Percentiles rank a stretch among this genome's conserved stretches.
Evolutionary conservation across 108 stramenopile species (phyloP).

Genomic region (Cyclotella choctawhatcheeana): DNA sequence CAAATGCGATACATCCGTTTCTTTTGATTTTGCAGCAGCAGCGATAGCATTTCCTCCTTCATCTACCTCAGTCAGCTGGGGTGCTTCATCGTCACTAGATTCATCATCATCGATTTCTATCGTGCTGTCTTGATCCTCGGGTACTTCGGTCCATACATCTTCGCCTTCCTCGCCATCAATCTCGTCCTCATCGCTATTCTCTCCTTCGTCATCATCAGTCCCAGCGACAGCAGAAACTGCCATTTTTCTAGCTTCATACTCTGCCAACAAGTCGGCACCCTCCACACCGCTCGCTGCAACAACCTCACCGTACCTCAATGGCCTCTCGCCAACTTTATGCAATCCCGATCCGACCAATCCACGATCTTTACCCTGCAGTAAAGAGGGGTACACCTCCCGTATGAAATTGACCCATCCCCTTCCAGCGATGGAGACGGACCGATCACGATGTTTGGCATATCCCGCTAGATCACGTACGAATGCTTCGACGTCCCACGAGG

Average conservation of each 20-base stretch:
- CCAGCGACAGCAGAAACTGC: background rate
- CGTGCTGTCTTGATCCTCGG: slow-evolving; percentile 42
- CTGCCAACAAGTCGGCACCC: slow-evolving; percentile 91
- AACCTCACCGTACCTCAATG: slow-evolving; percentile 87
- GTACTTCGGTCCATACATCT: slow-evolving; percentile 53
- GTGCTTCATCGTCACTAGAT: slow-evolving; percentile 66
- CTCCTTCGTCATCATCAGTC: slow-evolving; percentile 2
- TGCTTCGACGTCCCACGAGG: slow-evolving; percentile 86
- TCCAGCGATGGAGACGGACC: slow-evolving; percentile 94
- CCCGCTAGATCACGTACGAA: slow-evolving; percentile 96
- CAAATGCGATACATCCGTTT: slow-evolving; percentile 71
- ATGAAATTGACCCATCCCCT: slow-evolving; percentile 92
- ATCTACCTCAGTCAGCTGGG: slow-evolving; percentile 63
- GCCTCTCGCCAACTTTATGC: slow-evolving; percentile 78
- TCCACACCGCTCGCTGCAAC: slow-evolving; percentile 87
- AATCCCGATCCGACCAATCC: slow-evolving; percentile 84
- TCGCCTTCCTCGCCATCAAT: slow-evolving; percentile 50
- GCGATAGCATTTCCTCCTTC: slow-evolving; percentile 45
- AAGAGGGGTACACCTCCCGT: slow-evolving; percentile 88
- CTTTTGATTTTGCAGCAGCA: slow-evolving; percentile 32
- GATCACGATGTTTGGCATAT: slow-evolving; percentile 90
- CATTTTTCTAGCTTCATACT: slow-evolving; percentile 79
- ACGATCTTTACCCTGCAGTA: slow-evolving; percentile 92
- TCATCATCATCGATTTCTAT: slow-evolving; percentile 58
- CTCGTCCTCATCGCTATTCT: slow-evolving; percentile 49